phyloP scores from a whole-genome alignment of 73 alveolate genomes.

The Paramecium caudatum region DNA sequence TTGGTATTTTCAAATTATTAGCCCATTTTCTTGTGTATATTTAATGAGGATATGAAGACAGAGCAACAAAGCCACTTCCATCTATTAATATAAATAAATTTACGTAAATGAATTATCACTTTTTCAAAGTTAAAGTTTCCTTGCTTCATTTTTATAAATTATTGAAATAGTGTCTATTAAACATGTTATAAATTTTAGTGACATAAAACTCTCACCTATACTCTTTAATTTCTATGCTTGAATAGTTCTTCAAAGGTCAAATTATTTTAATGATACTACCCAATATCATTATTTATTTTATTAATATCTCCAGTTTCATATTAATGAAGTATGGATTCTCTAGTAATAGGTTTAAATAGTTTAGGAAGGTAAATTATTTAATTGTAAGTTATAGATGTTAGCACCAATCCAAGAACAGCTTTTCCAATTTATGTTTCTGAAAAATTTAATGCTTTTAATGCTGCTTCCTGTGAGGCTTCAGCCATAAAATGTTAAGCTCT shows the following conservation, averaged over 20 bases:
- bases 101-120: conserved; percentile 90
- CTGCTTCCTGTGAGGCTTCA: conserved; percentile 44
- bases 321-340: conserved; percentile 44
- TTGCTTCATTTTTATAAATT: not conserved
- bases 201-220: conserved; percentile 51
- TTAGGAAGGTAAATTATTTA: conserved; percentile 57
- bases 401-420: not conserved
- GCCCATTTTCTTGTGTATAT: conserved; percentile 94
- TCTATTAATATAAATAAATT: conserved; percentile 26
- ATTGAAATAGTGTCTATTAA: not conserved
- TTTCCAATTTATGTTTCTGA: conserved; percentile 56
- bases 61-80: conserved; percentile 98
- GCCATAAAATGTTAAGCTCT: conserved; percentile 73
- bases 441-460: conserved; percentile 64
- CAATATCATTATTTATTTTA: conserved; percentile 50
- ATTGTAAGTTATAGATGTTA: conserved; percentile 55
- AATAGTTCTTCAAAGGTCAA: conserved; percentile 39
- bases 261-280: conserved; percentile 20
- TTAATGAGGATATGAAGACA: conserved; percentile 94
- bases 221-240: not conserved
- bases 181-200: not conserved
- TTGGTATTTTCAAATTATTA: conserved; percentile 86
- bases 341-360: conserved; percentile 40
- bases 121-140: conserved; percentile 57
- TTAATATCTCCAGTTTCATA: conserved; percentile 53